Evolutionary conservation across 352 stramenopile species (phyloP).

Genomic region (Phytophthora cactorum): DNA sequence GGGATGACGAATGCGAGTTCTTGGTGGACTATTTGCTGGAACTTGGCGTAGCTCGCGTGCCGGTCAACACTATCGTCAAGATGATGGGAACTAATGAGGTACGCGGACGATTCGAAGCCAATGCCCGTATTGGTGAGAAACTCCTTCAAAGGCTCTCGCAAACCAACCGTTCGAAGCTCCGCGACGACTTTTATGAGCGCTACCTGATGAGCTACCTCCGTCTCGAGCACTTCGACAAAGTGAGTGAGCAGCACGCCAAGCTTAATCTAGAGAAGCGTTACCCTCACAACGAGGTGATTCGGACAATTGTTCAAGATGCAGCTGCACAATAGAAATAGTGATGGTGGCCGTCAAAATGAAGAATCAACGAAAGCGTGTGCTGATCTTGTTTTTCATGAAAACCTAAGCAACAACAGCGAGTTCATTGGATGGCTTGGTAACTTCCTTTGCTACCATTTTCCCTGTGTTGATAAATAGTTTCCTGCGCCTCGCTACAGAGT

Average conservation of each 20-base stretch:
- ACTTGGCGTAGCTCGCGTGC: slow-evolving; percentile 27
- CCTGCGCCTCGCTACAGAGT: slow-evolving; percentile 16
- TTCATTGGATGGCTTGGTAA: not conserved
- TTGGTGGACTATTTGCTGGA: slow-evolving; percentile 43
- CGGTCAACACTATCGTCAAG: slow-evolving; percentile 38
- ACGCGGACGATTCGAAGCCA: slow-evolving; percentile 39
- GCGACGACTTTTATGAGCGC: slow-evolving; percentile 42
- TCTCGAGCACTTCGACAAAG: slow-evolving; percentile 41
- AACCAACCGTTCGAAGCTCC: slow-evolving; percentile 30
- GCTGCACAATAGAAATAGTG: slow-evolving; percentile 29
- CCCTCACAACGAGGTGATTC: slow-evolving; percentile 41
- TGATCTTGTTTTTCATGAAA: not conserved
- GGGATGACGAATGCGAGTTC: slow-evolving; percentile 38
- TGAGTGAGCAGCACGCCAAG: slow-evolving; percentile 25
- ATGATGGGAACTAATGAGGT: slow-evolving; percentile 45
- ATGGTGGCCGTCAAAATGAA: not conserved
- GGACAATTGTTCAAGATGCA: slow-evolving; percentile 41
- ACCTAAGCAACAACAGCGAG: too few relatives aligned
- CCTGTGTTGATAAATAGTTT: slow-evolving; percentile 32
- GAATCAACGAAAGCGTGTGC: not conserved
- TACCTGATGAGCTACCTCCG: slow-evolving; percentile 50
- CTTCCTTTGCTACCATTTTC: slow-evolving; percentile 13
- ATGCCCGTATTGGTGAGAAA: slow-evolving; percentile 39
- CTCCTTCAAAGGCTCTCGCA: slow-evolving; percentile 31
- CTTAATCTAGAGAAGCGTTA: slow-evolving; percentile 37